Base-by-base conservation (phyloP, 768 basidiomycete genomes). In the Podaxis mareebaensis region DNA sequence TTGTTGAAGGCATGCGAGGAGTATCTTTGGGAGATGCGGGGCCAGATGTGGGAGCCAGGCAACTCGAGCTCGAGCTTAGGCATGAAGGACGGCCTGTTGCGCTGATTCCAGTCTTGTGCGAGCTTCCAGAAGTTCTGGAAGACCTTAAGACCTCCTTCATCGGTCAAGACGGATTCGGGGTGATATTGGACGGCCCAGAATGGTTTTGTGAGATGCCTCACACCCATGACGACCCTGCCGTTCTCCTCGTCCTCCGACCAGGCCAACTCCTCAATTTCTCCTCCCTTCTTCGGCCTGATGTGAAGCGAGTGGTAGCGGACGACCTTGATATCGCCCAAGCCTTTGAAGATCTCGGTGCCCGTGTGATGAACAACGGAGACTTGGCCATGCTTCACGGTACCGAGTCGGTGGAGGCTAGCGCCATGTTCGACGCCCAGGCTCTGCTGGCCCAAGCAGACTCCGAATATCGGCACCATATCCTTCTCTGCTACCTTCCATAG, bases 131-230 rank as follows among this genome's bases (percentile, higher is more conserved):
- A 93, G 72, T 92, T 94, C 22, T 73, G 73, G 61, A 93, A 66
- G 15, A 92, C 84, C 61, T 87, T 81, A n/a, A 81, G 68, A 1
- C 92, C 92, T 5, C 89, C 90, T 2, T 82, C 84, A 48, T 79
- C 76, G 2, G 92, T 94, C 67, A 89, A 81, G 3, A 90, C 84
- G 3, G 92, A 94, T 71, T 94, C 93, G 5, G 93, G 93, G 71
- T 95, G 93, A 71, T 94, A 95, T 70, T 95, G 93, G 24, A 95
- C 93, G 3, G 90, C 92, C 89, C 90, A 94, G 69, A 92, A 91
- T 3, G 93, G 92, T 64, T 80, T 82, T 24, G 67, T 73, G 55
- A 66, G 78, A 71, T 95, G 93, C 66, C 81, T 83, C 28, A 83
- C 75, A 44, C 87, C 91, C 92, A 95, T 94, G 52, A 92, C 78